phyloP scores from a whole-genome alignment of 2,329 filamentous ascomycete species.

The Plectosphaerella cucumerina region DNA sequence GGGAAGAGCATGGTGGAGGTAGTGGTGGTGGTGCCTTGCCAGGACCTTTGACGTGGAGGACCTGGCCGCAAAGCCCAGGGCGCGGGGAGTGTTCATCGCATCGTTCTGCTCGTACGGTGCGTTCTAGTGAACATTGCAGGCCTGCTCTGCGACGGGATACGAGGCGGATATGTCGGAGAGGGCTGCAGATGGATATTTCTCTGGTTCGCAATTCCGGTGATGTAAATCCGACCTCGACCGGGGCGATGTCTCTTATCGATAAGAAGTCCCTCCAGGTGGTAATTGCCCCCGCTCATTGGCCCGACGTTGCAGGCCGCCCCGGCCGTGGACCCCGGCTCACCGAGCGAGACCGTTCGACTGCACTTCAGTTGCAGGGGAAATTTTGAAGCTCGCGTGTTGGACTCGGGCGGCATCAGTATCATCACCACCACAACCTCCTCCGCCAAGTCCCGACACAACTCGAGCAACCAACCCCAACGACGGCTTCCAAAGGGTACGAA shows the following conservation, averaged over 20 bases:
- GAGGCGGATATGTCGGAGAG: not conserved
- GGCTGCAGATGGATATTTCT: not conserved
- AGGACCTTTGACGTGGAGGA: slow-evolving; percentile 8
- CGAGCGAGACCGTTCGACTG: slow-evolving; percentile 5
- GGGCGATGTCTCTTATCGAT: slow-evolving; percentile 9
- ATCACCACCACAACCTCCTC: not conserved
- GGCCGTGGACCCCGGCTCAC: slow-evolving; percentile 11
- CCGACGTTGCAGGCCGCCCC: not conserved
- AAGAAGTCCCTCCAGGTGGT: not conserved
- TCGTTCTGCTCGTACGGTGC: not conserved
- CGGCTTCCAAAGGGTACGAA: not conserved
- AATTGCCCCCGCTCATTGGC: not conserved
- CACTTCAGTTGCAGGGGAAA: slow-evolving; percentile 6
- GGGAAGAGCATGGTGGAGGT: not conserved
- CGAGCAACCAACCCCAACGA: slow-evolving; percentile 4
- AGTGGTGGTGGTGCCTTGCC: not conserved
- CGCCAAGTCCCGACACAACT: not conserved
- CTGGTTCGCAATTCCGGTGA: slow-evolving; percentile 3
- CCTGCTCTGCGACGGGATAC: not conserved
- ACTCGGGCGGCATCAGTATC: not conserved
- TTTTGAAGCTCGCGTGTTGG: slow-evolving; percentile 5
- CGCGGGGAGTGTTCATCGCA: slow-evolving; percentile 26
- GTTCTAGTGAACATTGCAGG: not conserved
- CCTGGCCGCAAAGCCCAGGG: slow-evolving; percentile 22
- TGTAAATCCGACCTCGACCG: slow-evolving; percentile 5